A percentile compares a stretch with the other conserved stretches of the same genome.
phyloP scores from a whole-genome alignment of 2,329 filamentous ascomycete genomes.

The Diaporthe ilicicola region DNA sequence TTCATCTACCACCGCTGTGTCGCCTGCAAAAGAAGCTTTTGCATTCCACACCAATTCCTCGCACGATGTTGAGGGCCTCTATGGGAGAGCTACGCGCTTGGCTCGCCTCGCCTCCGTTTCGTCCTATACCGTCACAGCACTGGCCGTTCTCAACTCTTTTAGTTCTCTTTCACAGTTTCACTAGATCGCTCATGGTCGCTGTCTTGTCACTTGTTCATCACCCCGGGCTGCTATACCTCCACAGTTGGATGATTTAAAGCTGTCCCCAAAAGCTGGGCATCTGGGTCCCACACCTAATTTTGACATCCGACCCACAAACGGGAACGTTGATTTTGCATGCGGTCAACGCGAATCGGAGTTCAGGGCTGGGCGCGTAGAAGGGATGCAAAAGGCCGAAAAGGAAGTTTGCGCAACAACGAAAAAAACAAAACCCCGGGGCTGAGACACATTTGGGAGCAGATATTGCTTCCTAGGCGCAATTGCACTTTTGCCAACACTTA shows the following conservation, averaged over 20 bases:
- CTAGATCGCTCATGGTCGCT: conserved; percentile 10
- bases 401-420: background rate
- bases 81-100: background rate
- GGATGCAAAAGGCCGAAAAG: background rate
- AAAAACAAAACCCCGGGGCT: background rate
- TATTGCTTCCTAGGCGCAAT: background rate
- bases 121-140: conserved; percentile 9
- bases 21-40: conserved; percentile 24
- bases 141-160: conserved; percentile 7
- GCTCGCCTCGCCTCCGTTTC: conserved; percentile 4
- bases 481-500: background rate
- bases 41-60: background rate
- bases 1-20: background rate
- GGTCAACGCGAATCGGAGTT: conserved; percentile 18
- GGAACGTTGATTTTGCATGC: background rate
- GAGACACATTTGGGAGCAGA: background rate
- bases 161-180: conserved; percentile 12
- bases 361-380: conserved; percentile 8
- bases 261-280: background rate
- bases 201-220: background rate
- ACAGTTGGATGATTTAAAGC: conserved; percentile 11
- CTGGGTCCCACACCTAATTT: background rate
- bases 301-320: background rate
- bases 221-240: conserved; percentile 4
- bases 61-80: background rate